Evolutionary conservation across 2,329 filamentous ascomycete genomes (phyloP).

Genomic region (Microdochium trichocladiopsis): DNA sequence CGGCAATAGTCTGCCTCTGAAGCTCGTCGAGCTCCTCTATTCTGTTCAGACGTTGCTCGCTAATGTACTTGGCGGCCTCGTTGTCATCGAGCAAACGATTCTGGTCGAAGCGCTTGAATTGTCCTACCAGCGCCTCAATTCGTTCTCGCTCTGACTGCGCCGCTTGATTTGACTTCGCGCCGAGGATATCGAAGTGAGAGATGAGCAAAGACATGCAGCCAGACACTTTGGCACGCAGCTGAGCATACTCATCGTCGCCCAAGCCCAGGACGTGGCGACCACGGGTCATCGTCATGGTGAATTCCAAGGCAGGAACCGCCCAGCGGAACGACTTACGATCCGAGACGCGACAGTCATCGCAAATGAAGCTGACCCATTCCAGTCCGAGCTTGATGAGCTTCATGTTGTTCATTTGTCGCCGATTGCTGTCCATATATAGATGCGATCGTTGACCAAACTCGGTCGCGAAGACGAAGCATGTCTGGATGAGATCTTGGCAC

Average conservation of each 20-base stretch:
- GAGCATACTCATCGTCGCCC: slow-evolving; percentile 79
- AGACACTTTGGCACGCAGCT: slow-evolving; percentile 78
- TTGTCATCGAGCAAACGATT: slow-evolving; percentile 70
- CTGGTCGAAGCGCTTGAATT: slow-evolving; percentile 72
- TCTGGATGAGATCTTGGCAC: slow-evolving; percentile 94
- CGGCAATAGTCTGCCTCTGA: slow-evolving; percentile 72
- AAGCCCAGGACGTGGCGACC: slow-evolving; percentile 90
- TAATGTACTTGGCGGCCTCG: slow-evolving; percentile 71
- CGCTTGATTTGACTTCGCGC: slow-evolving; percentile 84
- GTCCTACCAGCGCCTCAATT: slow-evolving; percentile 70
- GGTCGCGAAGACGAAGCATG: slow-evolving; percentile 97
- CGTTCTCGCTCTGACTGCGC: slow-evolving; percentile 90
- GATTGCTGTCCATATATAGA: slow-evolving; percentile 91
- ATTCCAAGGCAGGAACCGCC: slow-evolving; percentile 92
- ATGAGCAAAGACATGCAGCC: slow-evolving; percentile 97
- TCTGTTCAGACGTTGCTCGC: slow-evolving; percentile 66
- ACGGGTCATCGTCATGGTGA: slow-evolving; percentile 94
- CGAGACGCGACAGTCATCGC: slow-evolving; percentile 89
- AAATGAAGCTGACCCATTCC: slow-evolving; percentile 97
- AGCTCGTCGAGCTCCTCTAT: slow-evolving; percentile 71
- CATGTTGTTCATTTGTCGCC: slow-evolving; percentile 93
- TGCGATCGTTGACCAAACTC: slow-evolving; percentile 95
- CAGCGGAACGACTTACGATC: slow-evolving; percentile 96
- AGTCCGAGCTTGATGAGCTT: slow-evolving; percentile 89
- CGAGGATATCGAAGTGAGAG: slow-evolving; percentile 99